These are phyloP conservation scores for Lichenothelia convexa DNA, from an alignment of 495 filamentous ascomycete species.

Conservation along the genomic window DNA sequence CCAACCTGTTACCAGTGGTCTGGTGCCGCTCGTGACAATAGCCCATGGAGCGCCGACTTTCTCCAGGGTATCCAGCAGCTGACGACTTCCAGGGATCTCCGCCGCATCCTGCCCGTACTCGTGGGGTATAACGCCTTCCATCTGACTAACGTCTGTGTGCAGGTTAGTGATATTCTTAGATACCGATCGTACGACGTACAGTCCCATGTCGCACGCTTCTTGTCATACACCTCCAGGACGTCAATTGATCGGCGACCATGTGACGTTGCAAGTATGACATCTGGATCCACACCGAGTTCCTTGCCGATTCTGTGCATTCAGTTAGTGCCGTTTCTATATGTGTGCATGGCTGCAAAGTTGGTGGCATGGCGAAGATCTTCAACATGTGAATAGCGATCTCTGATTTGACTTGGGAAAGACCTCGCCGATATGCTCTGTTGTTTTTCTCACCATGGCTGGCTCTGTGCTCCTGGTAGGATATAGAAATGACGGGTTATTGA, in stretches of 20 bases:
- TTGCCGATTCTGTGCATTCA: conserved; percentile 58
- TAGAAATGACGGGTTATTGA: conserved; percentile 2
- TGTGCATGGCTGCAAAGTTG: too few relatives aligned
- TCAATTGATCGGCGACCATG: conserved; percentile 81
- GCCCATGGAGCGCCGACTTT: conserved; percentile 51
- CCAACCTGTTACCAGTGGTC: conserved; percentile 72
- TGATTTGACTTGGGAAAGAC: too few relatives aligned
- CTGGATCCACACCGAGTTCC: conserved; percentile 66
- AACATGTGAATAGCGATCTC: not conserved
- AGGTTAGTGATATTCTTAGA: not conserved
- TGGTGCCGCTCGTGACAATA: conserved; percentile 80
- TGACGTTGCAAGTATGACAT: conserved; percentile 67
- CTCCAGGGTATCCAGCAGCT: conserved; percentile 39
- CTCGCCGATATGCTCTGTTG: too few relatives aligned
- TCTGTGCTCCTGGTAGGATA: too few relatives aligned
- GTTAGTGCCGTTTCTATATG: too few relatives aligned
- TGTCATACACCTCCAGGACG: conserved; percentile 51
- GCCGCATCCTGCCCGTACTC: conserved; percentile 57
- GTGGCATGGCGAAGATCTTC: too few relatives aligned
- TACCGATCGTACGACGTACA: conserved; percentile 36
- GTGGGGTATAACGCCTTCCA: conserved; percentile 63
- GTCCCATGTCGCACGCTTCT: conserved; percentile 74
- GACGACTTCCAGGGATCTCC: conserved; percentile 57
- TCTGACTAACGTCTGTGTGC: conserved; percentile 53
- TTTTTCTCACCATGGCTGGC: too few relatives aligned